A percentile compares a stretch with the other conserved stretches of the same genome.
Conservation (phyloP, 495 filamentous ascomycete species). For the Bryoglossum gracile region DNA sequence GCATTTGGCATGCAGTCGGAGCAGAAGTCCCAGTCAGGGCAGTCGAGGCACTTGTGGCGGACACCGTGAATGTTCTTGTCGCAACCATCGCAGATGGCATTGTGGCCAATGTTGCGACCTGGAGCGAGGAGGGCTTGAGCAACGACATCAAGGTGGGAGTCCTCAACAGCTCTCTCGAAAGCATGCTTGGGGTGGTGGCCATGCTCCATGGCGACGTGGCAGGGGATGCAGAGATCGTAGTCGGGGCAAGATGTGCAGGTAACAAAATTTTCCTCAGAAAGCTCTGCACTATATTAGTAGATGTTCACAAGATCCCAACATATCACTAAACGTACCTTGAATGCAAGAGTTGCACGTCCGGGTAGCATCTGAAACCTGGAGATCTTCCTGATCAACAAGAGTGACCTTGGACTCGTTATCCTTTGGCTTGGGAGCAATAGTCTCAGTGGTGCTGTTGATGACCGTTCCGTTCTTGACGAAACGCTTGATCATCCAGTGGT, state of each 20-base stretch:
- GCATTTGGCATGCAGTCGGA: conserved; percentile 63
- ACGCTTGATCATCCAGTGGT: conserved; percentile 93
- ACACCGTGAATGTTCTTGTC: conserved; percentile 83
- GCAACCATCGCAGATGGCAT: conserved; percentile 91
- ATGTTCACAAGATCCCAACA: background rate
- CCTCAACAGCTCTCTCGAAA: conserved; percentile 58
- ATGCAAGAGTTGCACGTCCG: conserved; percentile 94
- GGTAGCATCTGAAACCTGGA: conserved; percentile 33
- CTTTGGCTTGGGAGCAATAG: conserved; percentile 54
- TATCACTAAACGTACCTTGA: conserved; percentile 44
- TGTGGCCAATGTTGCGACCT: conserved; percentile 77
- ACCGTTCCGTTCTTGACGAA: conserved; percentile 70
- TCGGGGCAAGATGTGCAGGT: conserved; percentile 82
- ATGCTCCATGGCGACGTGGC: conserved; percentile 68
- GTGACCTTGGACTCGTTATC: conserved; percentile 19
- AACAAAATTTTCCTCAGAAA: conserved; percentile 70
- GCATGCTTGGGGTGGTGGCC: conserved; percentile 89
- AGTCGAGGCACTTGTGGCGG: conserved; percentile 94
- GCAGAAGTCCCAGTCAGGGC: conserved; percentile 98
- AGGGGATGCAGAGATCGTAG: conserved; percentile 83
- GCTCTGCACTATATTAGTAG: conserved; percentile 40
- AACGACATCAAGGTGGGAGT: conserved; percentile 44
- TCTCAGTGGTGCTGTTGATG: conserved; percentile 77
- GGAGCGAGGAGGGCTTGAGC: conserved; percentile 60
- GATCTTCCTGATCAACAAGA: conserved; percentile 18